Evolutionary conservation across 306 rosid species (phyloP), one percentile per base, ranked within the genome.

Genomic region (Coriaria nepalensis): DNA sequence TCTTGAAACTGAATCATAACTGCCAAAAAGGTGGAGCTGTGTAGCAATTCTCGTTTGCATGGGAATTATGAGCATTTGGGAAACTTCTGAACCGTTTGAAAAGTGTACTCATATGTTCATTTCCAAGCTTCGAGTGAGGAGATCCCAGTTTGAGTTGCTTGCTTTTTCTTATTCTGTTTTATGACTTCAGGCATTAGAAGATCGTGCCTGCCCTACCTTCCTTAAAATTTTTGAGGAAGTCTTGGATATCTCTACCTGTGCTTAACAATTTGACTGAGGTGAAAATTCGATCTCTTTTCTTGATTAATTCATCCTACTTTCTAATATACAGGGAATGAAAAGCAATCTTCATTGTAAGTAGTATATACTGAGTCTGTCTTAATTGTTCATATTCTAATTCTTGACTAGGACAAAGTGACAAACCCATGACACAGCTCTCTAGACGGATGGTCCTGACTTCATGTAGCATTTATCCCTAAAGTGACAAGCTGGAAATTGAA

Each of bases 281-380:
- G 65, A 72, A 47, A 43, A 41, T 59, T 1, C 29, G 3, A 20
- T 20, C 29, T 20, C 62, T 52, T 34, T 66, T 51, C 29, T 20
- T 51, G 42, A 47, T 43, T 56, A 71, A 62, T 55, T 65, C 60
- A 57, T 60, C 63, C 62, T 20, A 3, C 56, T 59, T 75, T 69
- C 69, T 72, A 62, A 60, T 63, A 66, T 64, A 63, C 43, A 59
- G 70, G 43, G 43, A 45, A 63, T 67, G 68, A 48, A 64, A 60
- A 20, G 52, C 65, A 51, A 32, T 43, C 40, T 57, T 64, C 38
- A 55, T 56, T 78, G 77, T 75, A 73, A 69, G 68, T 63, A 52
- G 36, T 34, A 42, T 60, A 61, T 74, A 62, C 1, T 20, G 29
- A 20, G 29, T 20, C n/a, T n/a, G n/a, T 20, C 29, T 1, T 20